Evolutionary conservation across 2,329 filamentous ascomycete species (phyloP).

Genomic region (Colletotrichum graminicola): DNA sequence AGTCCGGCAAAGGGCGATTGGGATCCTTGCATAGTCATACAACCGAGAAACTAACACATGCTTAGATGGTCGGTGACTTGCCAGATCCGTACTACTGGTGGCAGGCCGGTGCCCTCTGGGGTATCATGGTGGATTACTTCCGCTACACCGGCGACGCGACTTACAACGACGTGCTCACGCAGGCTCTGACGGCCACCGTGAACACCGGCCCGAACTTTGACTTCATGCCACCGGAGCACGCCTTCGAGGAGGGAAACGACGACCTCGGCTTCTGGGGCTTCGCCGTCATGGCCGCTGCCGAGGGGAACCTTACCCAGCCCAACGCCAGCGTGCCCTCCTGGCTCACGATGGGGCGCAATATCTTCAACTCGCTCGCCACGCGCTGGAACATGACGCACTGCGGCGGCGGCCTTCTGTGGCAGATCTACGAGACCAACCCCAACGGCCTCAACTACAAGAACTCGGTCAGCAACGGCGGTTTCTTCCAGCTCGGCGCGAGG

Average conservation of each 20-base stretch:
- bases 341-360: constrained; percentile 75
- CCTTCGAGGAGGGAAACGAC: constrained; percentile 77
- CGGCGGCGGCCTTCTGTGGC: constrained; percentile 81
- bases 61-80: constrained; percentile 70
- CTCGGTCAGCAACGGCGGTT: constrained; percentile 82
- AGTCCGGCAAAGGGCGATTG: too few species aligned
- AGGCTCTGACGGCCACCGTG: constrained; percentile 67
- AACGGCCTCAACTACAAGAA: constrained; percentile 88
- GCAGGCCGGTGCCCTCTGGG: constrained; percentile 75
- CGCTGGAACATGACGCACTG: constrained; percentile 79
- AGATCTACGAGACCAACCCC: constrained; percentile 80
- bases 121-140: constrained; percentile 78
- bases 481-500: constrained; percentile 84
- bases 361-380: constrained; percentile 77
- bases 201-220: constrained; percentile 69
- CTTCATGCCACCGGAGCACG: constrained; percentile 69
- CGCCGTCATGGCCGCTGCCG: constrained; percentile 74
- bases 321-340: constrained; percentile 69
- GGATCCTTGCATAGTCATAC: neutral
- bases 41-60: constrained; percentile 10
- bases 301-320: constrained; percentile 75
- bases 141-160: constrained; percentile 72
- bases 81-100: constrained; percentile 78
- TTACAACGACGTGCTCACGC: constrained; percentile 70
- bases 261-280: constrained; percentile 83